These are phyloP conservation scores for Fraxinus dipetala DNA, from an alignment of 305 asterid species.

Conservation along the genomic window DNA sequence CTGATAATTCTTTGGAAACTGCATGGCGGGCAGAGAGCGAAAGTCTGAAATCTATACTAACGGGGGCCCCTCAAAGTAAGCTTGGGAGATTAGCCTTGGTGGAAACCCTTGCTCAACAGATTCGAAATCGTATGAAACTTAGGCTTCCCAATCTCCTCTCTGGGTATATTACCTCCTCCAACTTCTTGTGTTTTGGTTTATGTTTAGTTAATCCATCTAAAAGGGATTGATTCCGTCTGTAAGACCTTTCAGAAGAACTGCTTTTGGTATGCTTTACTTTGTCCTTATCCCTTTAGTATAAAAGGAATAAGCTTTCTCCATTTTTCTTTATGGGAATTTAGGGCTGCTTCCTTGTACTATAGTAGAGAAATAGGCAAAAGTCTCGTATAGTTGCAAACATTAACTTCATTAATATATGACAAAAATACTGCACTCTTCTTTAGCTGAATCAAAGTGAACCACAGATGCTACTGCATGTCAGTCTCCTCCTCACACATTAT, in stretches of 20 bases:
- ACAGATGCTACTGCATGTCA: constrained; percentile 14
- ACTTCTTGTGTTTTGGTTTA: constrained; percentile 17
- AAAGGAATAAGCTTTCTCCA: not conserved
- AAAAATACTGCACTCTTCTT: constrained; percentile 4
- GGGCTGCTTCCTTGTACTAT: not conserved
- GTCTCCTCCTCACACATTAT: constrained; percentile 5
- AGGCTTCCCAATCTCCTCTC: constrained; percentile 93
- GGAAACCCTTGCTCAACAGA: constrained; percentile 91
- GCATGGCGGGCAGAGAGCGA: constrained; percentile 99
- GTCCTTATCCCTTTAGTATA: not conserved
- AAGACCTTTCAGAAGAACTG: not conserved
- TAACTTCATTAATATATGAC: not conserved
- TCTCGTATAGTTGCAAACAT: not conserved
- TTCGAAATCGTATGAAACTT: constrained; percentile 82
- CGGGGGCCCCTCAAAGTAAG: constrained; percentile 94
- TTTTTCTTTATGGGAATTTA: not conserved
- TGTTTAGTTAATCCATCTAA: constrained; percentile 8
- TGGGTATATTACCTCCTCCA: constrained; percentile 53
- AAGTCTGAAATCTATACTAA: constrained; percentile 82
- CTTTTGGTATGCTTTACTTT: not conserved
- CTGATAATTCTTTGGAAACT: constrained; percentile 91
- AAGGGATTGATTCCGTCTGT: constrained; percentile 6
- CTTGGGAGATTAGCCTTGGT: constrained; percentile 96
- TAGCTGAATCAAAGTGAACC: constrained; percentile 17
- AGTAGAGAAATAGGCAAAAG: not conserved